These are phyloP conservation scores for Anthostomella pinea DNA, from an alignment of 2,329 filamentous ascomycete species.

Conservation along the genomic window DNA sequence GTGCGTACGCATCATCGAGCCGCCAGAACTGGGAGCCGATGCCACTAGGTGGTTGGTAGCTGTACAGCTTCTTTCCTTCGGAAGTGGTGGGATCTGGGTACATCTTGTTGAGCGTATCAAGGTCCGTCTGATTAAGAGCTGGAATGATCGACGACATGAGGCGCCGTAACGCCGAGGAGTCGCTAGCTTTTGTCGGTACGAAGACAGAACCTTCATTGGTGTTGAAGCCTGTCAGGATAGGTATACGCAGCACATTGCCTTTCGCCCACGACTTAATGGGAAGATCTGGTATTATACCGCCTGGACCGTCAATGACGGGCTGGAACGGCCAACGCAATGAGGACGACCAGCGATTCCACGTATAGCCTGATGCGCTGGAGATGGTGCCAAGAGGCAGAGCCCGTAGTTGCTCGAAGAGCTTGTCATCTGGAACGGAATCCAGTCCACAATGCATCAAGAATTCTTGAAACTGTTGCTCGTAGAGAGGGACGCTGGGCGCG, in stretches of 20 bases:
- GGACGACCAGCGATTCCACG: constrained; percentile 43
- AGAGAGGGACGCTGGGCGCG: constrained; percentile 51
- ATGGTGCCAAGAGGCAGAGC: constrained; percentile 38
- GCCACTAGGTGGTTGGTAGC: constrained; percentile 31
- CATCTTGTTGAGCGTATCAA: constrained; percentile 52
- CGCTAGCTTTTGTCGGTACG: constrained; percentile 48
- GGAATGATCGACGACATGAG: constrained; percentile 65
- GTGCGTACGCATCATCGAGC: constrained; percentile 58
- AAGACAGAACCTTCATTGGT: constrained; percentile 68
- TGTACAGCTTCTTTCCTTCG: constrained; percentile 38
- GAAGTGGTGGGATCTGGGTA: constrained; percentile 58
- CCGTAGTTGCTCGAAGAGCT: constrained; percentile 51
- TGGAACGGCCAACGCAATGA: constrained; percentile 63
- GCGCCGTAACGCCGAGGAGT: constrained; percentile 49
- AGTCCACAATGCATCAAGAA: constrained; percentile 53
- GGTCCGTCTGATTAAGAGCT: constrained; percentile 47
- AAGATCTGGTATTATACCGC: constrained; percentile 52
- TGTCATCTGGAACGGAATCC: constrained; percentile 43
- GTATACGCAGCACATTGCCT: constrained; percentile 51
- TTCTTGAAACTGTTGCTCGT: constrained; percentile 53
- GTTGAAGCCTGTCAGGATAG: constrained; percentile 68
- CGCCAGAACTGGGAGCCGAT: constrained; percentile 56
- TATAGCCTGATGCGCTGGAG: constrained; percentile 38
- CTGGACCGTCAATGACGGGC: constrained; percentile 59
- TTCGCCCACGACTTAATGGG: constrained; percentile 60